Percentiles rank a stretch among this genome's conserved stretches.
phyloP scores from a whole-genome alignment of 441 rosid species.

The Viola pubescens region DNA sequence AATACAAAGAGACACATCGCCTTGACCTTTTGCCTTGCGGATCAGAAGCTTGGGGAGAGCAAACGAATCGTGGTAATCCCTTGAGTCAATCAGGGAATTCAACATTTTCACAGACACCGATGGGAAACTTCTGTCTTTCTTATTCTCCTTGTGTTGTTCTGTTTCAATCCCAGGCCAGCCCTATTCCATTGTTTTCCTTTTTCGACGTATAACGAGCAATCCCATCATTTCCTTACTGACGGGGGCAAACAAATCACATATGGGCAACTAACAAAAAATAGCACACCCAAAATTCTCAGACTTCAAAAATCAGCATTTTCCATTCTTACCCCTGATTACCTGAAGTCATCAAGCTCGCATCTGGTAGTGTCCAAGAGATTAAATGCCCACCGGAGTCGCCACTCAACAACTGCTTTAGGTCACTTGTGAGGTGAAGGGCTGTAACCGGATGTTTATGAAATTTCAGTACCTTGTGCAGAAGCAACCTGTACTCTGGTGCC shows the following conservation, averaged over 20 bases:
- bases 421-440: constrained; percentile 68
- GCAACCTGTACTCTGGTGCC: constrained; percentile 73
- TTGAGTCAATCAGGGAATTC: constrained; percentile 5
- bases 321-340: constrained; percentile 44
- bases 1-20: constrained; percentile 18
- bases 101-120: constrained; percentile 3
- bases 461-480: constrained; percentile 80
- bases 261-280: constrained; percentile 17
- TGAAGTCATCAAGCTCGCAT: constrained; percentile 62
- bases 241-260: constrained; percentile 14
- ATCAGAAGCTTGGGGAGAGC: constrained; percentile 9
- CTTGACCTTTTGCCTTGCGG: constrained; percentile 16
- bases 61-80: constrained; percentile 1
- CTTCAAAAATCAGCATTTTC: not conserved
- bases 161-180: constrained; percentile 24
- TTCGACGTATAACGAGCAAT: constrained; percentile 3
- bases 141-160: constrained; percentile 1
- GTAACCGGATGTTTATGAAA: constrained; percentile 88
- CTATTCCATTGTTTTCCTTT: constrained; percentile 12
- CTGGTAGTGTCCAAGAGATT: constrained; percentile 81
- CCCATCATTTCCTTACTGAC: not conserved
- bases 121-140: constrained; percentile 4
- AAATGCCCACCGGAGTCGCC: constrained; percentile 91
- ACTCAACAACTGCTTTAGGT: constrained; percentile 86
- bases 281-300: constrained; percentile 16